Conservation (phyloP, 2,329 filamentous ascomycete species). For the Lasiodiplodia sp. region DNA sequence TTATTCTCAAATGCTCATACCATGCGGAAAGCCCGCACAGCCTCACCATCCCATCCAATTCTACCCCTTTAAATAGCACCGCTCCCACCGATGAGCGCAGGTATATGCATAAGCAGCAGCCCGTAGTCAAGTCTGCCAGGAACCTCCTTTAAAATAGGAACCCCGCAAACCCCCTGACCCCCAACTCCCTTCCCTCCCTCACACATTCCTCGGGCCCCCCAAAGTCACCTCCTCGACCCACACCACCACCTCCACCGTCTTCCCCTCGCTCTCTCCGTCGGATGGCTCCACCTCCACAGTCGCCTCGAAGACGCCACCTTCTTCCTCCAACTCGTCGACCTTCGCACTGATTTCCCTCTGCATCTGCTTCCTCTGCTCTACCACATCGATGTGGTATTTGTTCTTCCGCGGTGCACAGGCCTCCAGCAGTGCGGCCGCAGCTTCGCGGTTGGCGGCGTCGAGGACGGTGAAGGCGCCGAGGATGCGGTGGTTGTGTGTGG, state of each 20-base stretch:
- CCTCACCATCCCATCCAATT: too few relatives aligned
- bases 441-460: constrained; percentile 19
- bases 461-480: constrained; percentile 14
- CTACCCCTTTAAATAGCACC: too few relatives aligned
- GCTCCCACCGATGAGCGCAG: too few relatives aligned
- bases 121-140: too few relatives aligned
- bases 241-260: neutral
- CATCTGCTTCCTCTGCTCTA: neutral
- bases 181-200: neutral
- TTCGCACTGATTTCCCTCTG: neutral
- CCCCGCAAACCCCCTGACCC: neutral
- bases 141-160: neutral
- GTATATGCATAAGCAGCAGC: too few relatives aligned
- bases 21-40: too few relatives aligned
- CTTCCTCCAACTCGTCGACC: neutral
- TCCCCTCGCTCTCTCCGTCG: neutral
- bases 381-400: neutral
- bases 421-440: neutral
- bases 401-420: neutral
- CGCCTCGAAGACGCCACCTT: neutral
- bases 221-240: constrained; percentile 23
- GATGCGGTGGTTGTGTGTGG: neutral
- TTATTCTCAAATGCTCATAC: neutral
- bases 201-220: constrained; percentile 20
- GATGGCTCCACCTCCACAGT: neutral